Base-by-base conservation (phyloP, 208 protist species). In the Crithidia acanthocephali region DNA sequence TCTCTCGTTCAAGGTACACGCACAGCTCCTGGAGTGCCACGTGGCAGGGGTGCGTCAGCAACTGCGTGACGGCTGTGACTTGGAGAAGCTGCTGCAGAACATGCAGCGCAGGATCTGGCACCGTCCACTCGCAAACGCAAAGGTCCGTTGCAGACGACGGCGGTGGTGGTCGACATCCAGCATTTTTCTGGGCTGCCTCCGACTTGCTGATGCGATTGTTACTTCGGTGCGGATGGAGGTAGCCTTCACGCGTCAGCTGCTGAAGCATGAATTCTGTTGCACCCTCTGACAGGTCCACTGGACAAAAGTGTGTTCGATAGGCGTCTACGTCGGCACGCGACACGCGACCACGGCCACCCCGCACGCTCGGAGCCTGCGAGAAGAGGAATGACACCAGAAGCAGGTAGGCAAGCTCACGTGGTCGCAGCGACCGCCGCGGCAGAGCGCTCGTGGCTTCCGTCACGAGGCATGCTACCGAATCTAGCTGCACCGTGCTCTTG, bases 361-460 rank as follows among this genome's bases (percentile, higher is more conserved):
- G 42, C n/a, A 77, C 61, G 18, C 47, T 64, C 0, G 90, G 71
- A 5, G 77, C 69, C 16, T 79, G 78, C 8, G 80, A 60, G n/a
- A 95, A 60, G 22, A 88, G 60, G 69, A 91, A 88, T 18, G 72
- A 79, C 10, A 76, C 75, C 45, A 95, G 74, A 4, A 95, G 65
- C 63, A 92, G 57, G 56, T 86, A 88, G 20, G 69, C 72, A 53
- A 82, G 48, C 45, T 89, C 80, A n/a, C 32, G 42, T 7, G 37
- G 25, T 25, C 50, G 66, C 18, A 63, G 35, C 6, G 15, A 9
- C 0, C 48, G 44, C 50, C 22, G 51, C 23, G 61, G 30, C 7
- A 35, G 45, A 22, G 27, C 18, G 23, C 48, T 25, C 25, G 63
- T 32, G 1, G 40, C 52, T 0, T 66, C 35, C 50, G 37, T 13